These are phyloP conservation scores for Telopea speciosissima DNA, from an alignment of 177 flowering plant species.

Conservation along the genomic window DNA sequence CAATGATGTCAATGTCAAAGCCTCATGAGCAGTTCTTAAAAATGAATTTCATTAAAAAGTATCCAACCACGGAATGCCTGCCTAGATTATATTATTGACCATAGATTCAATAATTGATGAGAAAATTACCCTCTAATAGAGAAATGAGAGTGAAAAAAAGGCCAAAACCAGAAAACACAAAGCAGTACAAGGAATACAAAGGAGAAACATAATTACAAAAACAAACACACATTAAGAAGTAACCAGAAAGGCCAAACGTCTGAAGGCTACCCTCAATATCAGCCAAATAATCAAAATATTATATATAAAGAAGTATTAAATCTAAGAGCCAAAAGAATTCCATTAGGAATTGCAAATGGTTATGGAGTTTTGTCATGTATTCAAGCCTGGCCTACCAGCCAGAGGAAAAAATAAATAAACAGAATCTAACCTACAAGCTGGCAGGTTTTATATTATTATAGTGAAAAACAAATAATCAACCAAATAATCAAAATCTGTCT, in stretches of 20 bases:
- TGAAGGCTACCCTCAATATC: not conserved
- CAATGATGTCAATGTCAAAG: slow-evolving; percentile 7
- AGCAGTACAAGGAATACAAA: not conserved
- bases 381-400: not conserved
- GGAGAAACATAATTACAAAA: not conserved
- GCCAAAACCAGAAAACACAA: not conserved
- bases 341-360: not conserved
- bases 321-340: not conserved
- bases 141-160: not conserved
- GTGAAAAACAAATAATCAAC: too few relatives aligned
- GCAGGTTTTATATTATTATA: too few relatives aligned
- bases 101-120: not conserved
- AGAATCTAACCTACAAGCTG: too few relatives aligned
- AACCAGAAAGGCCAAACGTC: not conserved
- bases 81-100: not conserved
- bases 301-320: too few relatives aligned
- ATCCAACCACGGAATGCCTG: not conserved
- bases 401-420: too few relatives aligned
- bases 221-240: not conserved
- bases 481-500: too few relatives aligned
- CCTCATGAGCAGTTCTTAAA: not conserved
- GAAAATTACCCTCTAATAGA: not conserved
- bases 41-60: not conserved
- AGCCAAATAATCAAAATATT: not conserved
- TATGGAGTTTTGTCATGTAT: not conserved